Evolutionary conservation across 208 protist species (phyloP).

Genomic region (Endotrypanum monterogeii): DNA sequence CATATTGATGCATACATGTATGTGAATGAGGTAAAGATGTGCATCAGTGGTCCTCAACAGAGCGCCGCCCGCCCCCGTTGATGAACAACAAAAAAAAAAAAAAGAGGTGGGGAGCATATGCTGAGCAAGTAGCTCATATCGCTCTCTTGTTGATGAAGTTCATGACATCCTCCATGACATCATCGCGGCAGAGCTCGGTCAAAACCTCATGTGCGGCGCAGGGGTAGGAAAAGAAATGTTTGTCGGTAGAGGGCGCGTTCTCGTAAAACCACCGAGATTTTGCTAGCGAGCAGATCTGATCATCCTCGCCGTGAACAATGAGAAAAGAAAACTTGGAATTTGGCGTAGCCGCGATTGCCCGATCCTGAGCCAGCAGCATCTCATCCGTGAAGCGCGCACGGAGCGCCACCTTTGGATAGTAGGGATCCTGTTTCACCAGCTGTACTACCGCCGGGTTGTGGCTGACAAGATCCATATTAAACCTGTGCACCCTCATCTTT

Average conservation of each 20-base stretch:
- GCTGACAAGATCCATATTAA: conserved; percentile 39
- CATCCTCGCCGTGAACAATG: conserved; percentile 64
- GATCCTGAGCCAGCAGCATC: conserved; percentile 50
- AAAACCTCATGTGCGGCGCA: conserved; percentile 62
- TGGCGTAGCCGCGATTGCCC: conserved; percentile 22
- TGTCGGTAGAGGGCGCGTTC: conserved; percentile 45
- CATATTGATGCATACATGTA: no score
- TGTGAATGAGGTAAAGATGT: no score
- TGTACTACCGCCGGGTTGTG: conserved; percentile 54
- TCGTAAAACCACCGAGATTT: conserved; percentile 47
- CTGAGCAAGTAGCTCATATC: background rate
- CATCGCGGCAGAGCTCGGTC: conserved; percentile 50
- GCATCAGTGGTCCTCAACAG: no score
- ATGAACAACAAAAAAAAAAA: no score
- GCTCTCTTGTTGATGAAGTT: conserved; percentile 45
- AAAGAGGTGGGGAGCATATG: background rate
- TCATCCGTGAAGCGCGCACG: conserved; percentile 53
- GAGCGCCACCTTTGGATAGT: conserved; percentile 37
- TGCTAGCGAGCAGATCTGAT: conserved; percentile 44
- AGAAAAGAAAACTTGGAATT: conserved; percentile 53
- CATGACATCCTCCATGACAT: conserved; percentile 61
- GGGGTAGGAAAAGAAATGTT: conserved; percentile 49
- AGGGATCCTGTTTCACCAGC: conserved; percentile 66
- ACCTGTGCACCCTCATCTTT: conserved; percentile 41
- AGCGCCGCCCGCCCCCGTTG: no score